Percentiles rank a stretch among this genome's conserved stretches.
Conservation (phyloP, 2,329 filamentous ascomycete species). For the Paradendryphiella salina region DNA sequence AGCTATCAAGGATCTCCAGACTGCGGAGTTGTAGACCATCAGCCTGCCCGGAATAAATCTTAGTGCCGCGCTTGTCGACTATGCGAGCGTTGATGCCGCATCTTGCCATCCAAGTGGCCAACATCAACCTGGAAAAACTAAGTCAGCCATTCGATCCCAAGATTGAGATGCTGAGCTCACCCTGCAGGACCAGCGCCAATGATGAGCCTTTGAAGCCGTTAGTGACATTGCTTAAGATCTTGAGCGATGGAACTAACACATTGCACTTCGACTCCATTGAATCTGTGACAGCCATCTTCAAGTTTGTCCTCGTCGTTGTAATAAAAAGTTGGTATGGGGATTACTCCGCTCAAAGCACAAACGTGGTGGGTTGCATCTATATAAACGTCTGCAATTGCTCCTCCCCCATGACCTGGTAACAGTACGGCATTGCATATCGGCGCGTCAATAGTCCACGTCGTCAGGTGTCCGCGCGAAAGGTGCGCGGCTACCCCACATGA, state of each 20-base stretch:
- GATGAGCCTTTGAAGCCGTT: slow-evolving; percentile 35
- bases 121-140: slow-evolving; percentile 38
- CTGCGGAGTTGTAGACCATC: slow-evolving; percentile 50
- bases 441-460: slow-evolving; percentile 4
- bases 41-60: slow-evolving; percentile 49
- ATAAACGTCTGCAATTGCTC: background rate
- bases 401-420: background rate
- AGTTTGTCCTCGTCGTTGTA: slow-evolving; percentile 9
- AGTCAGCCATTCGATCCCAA: background rate
- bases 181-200: slow-evolving; percentile 46
- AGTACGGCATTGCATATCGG: slow-evolving; percentile 29
- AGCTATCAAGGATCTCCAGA: slow-evolving; percentile 59
- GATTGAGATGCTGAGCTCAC: background rate
- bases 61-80: slow-evolving; percentile 49
- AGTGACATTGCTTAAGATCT: background rate
- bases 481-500: slow-evolving; percentile 32
- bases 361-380: slow-evolving; percentile 1
- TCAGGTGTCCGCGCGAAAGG: background rate
- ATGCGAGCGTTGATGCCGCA: slow-evolving; percentile 48
- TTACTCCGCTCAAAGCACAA: background rate
- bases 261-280: slow-evolving; percentile 41
- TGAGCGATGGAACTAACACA: slow-evolving; percentile 29
- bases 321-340: background rate
- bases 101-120: slow-evolving; percentile 49
- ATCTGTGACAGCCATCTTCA: slow-evolving; percentile 29